A percentile compares a stretch with the other conserved stretches of the same genome.
These are phyloP conservation scores for Crotalaria pallida DNA, from an alignment of 306 rosid species.

Conservation along the genomic window DNA sequence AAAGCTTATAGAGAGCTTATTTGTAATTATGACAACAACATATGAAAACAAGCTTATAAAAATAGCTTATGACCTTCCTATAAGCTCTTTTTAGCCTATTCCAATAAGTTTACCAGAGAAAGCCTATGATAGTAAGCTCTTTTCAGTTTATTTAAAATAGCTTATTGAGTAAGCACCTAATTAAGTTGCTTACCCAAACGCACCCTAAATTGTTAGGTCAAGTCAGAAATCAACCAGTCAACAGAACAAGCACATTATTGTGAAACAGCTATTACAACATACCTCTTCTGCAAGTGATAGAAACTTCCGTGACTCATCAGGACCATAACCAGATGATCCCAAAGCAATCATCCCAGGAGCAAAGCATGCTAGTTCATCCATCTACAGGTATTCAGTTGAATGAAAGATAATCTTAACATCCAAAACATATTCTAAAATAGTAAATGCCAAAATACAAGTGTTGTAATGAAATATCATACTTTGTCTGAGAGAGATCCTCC, in stretches of 20 bases:
- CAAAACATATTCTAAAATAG: conserved; percentile 9
- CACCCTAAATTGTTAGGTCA: not conserved
- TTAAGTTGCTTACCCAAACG: no score
- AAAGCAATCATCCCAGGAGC: conserved; percentile 99
- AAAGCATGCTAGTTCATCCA: conserved; percentile 99
- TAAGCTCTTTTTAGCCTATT: no score
- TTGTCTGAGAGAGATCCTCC: conserved; percentile 74
- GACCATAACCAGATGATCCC: conserved; percentile 83
- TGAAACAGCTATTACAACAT: conserved; percentile 5
- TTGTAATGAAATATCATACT: conserved; percentile 39
- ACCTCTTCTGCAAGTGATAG: conserved; percentile 95
- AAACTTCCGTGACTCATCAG: conserved; percentile 64
- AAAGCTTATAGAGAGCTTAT: no score
- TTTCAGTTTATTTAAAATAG: no score
- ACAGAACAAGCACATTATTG: conserved; percentile 1
- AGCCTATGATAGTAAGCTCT: no score
- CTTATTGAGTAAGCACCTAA: no score
- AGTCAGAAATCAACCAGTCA: conserved; percentile 4
- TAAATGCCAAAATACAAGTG: not conserved
- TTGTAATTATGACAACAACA: no score
- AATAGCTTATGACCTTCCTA: no score
- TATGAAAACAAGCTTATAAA: no score
- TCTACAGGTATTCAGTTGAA: conserved; percentile 50
- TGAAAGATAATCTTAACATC: not conserved
- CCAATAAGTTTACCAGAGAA: no score